Conservation (phyloP, 331 rosid species). For the Pyrus hybrid region DNA sequence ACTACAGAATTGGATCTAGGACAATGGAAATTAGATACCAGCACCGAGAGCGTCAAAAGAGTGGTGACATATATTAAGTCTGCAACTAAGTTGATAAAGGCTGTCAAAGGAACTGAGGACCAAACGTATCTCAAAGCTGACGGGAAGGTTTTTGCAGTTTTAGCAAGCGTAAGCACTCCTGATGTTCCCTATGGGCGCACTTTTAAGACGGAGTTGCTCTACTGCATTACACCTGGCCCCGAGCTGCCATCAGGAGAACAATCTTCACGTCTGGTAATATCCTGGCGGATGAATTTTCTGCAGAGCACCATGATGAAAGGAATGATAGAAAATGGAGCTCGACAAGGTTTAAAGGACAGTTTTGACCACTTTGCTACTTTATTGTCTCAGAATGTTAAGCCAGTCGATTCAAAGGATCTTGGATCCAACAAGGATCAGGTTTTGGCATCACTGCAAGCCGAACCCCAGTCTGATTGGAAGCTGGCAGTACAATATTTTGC, state of each 20-base stretch:
- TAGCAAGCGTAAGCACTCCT: constrained; percentile 63
- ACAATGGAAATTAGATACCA: constrained; percentile 67
- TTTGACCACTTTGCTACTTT: constrained; percentile 58
- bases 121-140: constrained; percentile 80
- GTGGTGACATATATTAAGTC: constrained; percentile 68
- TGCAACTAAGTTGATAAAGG: constrained; percentile 62
- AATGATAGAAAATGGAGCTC: constrained; percentile 87
- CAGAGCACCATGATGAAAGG: constrained; percentile 99
- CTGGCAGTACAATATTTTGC: constrained; percentile 70
- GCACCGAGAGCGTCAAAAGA: constrained; percentile 47
- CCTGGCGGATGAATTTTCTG: constrained; percentile 80
- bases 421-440: constrained; percentile 76
- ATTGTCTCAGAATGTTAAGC: constrained; percentile 59
- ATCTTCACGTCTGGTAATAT: constrained; percentile 67
- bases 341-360: constrained; percentile 87
- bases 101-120: constrained; percentile 75
- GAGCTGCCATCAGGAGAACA: constrained; percentile 75
- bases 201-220: constrained; percentile 65
- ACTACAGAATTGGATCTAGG: constrained; percentile 59
- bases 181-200: constrained; percentile 89
- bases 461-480: constrained; percentile 63
- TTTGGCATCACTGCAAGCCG: constrained; percentile 75
- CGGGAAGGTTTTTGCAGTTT: constrained; percentile 59
- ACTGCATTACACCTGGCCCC: constrained; percentile 75
- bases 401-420: constrained; percentile 71